phyloP scores from a whole-genome alignment of 345 rosid species.

The Salix dunnii region DNA sequence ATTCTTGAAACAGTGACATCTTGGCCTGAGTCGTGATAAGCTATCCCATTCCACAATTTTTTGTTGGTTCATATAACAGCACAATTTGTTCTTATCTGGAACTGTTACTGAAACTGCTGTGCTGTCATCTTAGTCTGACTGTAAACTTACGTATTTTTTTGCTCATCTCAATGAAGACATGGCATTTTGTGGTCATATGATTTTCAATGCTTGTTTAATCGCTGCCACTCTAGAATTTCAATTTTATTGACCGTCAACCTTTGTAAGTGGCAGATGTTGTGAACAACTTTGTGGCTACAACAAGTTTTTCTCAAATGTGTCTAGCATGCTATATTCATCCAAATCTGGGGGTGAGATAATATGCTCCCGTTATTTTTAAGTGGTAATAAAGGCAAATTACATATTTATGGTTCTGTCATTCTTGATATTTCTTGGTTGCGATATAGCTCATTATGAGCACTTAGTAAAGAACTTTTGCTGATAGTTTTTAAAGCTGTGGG shows the following conservation, averaged over 20 bases:
- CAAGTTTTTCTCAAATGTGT: conserved; percentile 37
- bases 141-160: neutral
- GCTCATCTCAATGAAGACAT: neutral
- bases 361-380: neutral
- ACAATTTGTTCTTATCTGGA: neutral
- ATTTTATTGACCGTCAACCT: neutral
- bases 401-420: neutral
- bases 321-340: conserved; percentile 32
- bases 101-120: neutral
- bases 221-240: neutral
- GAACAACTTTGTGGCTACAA: conserved; percentile 31
- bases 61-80: neutral
- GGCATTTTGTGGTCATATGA: neutral
- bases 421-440: neutral
- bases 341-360: conserved; percentile 34
- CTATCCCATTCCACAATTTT: neutral
- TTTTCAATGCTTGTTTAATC: neutral
- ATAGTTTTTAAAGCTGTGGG: neutral
- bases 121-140: neutral
- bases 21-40: neutral
- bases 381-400: neutral
- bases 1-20: neutral
- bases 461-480: neutral
- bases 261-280: conserved; percentile 26
- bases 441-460: neutral